Evolutionary conservation across 495 filamentous ascomycete genomes (phyloP).

Genomic region (Apiosordaria backusii): DNA sequence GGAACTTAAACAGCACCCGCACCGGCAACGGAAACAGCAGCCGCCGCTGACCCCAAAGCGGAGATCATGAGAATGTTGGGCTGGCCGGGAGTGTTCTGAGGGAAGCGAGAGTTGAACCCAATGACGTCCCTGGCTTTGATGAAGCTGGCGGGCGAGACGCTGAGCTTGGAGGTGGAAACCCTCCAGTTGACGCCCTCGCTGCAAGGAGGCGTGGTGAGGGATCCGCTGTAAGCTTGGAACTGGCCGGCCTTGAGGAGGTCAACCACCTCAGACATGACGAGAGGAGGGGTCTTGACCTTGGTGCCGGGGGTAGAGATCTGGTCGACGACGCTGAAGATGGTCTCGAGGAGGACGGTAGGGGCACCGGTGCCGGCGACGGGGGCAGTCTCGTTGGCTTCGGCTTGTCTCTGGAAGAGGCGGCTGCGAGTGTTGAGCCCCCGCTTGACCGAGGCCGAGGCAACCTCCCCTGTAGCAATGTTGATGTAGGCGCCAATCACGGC

Average conservation of each 20-base stretch:
- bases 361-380: constrained; percentile 16
- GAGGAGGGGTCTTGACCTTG: constrained; percentile 49
- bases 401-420: constrained; percentile 12
- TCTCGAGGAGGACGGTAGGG: constrained; percentile 50
- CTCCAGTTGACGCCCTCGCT: constrained; percentile 58
- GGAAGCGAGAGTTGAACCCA: constrained; percentile 62
- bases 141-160: constrained; percentile 52
- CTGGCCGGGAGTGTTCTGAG: constrained; percentile 54
- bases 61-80: constrained; percentile 48
- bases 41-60: constrained; percentile 15
- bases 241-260: constrained; percentile 45
- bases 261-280: constrained; percentile 56
- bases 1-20: neutral
- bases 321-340: constrained; percentile 49
- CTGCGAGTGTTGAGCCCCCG: constrained; percentile 10
- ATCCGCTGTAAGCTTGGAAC: constrained; percentile 50
- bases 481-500: constrained; percentile 61
- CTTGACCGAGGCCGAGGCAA: constrained; percentile 16
- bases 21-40: constrained; percentile 9
- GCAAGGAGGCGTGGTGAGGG: constrained; percentile 68
- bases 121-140: constrained; percentile 55
- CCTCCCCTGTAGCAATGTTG: constrained; percentile 46
- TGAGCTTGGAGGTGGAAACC: constrained; percentile 50
- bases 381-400: neutral
- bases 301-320: constrained; percentile 54